Evolutionary conservation across 257 asterid species (phyloP), one percentile per base, ranked within the genome.

Genomic region (Plantago ovata): DNA sequence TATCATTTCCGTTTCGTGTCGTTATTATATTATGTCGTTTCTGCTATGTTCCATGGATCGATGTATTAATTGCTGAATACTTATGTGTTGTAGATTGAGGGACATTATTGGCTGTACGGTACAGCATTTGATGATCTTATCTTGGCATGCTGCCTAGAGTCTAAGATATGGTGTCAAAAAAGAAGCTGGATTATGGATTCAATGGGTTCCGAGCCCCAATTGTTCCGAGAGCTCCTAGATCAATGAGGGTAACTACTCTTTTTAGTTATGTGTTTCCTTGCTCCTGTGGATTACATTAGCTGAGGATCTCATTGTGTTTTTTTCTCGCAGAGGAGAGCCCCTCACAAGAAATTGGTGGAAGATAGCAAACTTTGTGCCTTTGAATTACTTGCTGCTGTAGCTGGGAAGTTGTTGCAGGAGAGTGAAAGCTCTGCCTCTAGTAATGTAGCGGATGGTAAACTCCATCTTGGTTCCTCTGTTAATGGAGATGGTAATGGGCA

Each of bases 361-460:
- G 86, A 72, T 53, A 68, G 61, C 58, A 76, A 81, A 56, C 83
- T 86, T 59, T 84, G 94, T 75, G 92, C 99, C 67, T 93, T 93
- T 65, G 99, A 93, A 66, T 69, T 93, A 61, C 86, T 93, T 64
- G 99, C 99, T 24, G 84, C 89, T 72, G 97, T 93, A 67, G 99
- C 99, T 38, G 97, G 94, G 47, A 78, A 93, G 72, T 70, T 93
- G 54, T 75, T 89, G 60, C 91, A 73, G 72, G 99, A 86, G 75
- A 93, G 83, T 60, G 96, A 89, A 75, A 77, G 95, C 66, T 93
- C 95, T 42, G 83, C 94, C 58, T 89, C 91, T 11, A 79, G 95
- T 73, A 84, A 84, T 81, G 86, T 79, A 20, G 82, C 62, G 0
- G 83, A 74, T 47, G 81, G 65, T 48, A 79, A 81, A 60, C 69